Percentiles rank a stretch among this genome's conserved stretches.
Conservation (phyloP, 1,284 basidiomycete species). For the Leccinum angustisporum region DNA sequence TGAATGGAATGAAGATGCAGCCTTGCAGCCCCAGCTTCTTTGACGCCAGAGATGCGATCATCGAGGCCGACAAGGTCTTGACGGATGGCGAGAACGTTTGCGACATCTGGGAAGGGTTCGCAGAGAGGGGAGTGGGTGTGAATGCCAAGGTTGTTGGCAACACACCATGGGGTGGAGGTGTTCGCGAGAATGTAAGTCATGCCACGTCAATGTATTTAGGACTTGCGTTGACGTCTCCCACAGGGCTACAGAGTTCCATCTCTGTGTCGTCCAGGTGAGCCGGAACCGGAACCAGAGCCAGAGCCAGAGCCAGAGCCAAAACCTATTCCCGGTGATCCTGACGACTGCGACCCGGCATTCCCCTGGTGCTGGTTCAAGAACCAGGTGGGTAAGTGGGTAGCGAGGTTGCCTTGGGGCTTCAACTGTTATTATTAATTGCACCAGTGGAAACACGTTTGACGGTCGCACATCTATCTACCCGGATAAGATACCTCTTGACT, state of each 20-base stretch:
- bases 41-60: constrained; percentile 89
- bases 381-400: constrained; percentile 23
- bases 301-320: constrained; percentile 29
- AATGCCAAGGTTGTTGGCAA: constrained; percentile 59
- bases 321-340: constrained; percentile 34
- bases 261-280: constrained; percentile 27
- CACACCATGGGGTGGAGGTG: constrained; percentile 95
- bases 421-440: constrained; percentile 17
- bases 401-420: constrained; percentile 27
- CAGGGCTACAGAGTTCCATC: constrained; percentile 33
- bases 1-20: constrained; percentile 94
- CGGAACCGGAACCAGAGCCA: constrained; percentile 27
- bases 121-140: constrained; percentile 76
- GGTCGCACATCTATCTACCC: constrained; percentile 12
- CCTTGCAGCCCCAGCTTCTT: constrained; percentile 91
- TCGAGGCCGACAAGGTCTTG: constrained; percentile 88
- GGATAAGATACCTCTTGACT: constrained; percentile 23
- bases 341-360: constrained; percentile 24
- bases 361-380: constrained; percentile 33
- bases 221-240: not conserved
- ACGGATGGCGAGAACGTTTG: constrained; percentile 94
- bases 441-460: not conserved
- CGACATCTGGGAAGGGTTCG: constrained; percentile 86
- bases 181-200: constrained; percentile 54
- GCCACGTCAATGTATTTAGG: not conserved